Base-by-base conservation (phyloP, 1,284 basidiomycete species). In the Sporisorium exsertum region DNA sequence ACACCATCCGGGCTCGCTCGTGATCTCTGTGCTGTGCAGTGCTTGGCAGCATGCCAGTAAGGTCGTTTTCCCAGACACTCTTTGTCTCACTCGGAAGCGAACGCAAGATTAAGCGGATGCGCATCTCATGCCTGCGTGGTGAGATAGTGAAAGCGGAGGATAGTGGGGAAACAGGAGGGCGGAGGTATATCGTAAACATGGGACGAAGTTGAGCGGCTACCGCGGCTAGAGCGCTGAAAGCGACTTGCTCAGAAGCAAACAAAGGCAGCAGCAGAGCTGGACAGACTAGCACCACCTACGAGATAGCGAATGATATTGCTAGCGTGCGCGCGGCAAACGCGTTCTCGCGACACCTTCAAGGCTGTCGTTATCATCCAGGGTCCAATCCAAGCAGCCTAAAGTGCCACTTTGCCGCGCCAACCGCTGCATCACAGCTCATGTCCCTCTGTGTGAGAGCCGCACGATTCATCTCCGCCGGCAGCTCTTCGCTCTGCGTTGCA, bases 391-490 rank as follows among this genome's bases (percentile, higher is more conserved):
- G 37, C 37, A 16, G 37, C 37, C 15, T 18, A 3, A 40, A 15
- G 33, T 2, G 49, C 49, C 15, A 35, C 9, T n/a, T 56, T 42
- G 46, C 61, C 61, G 61, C 54, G 53, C n/a, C 27, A 42, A 47
- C 24, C 61, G 61, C 61, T 53, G 61, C 42, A 37, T 16, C 32
- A 46, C 54, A 45, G 62, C 32, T 50, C 37, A 12, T 55, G 52
- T 32, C 20, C 60, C 52, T n/a, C n/a, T 55, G 45, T 26, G 45
- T 22, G 8, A 5, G 18, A 40, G 15, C 37, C 33, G 33, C 13
- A 35, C 33, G 27, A 16, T 29, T n/a, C n/a, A 43, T 15, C 27
- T 46, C 42, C 56, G 62, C 55, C 62, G 50, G 56, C 54, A 58
- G 37, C 49, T 29, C 37, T 27, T 16, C 29, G 27, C 52, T 53